Conservation (phyloP, 2,329 filamentous ascomycete species). For the Colletotrichum sp. region DNA sequence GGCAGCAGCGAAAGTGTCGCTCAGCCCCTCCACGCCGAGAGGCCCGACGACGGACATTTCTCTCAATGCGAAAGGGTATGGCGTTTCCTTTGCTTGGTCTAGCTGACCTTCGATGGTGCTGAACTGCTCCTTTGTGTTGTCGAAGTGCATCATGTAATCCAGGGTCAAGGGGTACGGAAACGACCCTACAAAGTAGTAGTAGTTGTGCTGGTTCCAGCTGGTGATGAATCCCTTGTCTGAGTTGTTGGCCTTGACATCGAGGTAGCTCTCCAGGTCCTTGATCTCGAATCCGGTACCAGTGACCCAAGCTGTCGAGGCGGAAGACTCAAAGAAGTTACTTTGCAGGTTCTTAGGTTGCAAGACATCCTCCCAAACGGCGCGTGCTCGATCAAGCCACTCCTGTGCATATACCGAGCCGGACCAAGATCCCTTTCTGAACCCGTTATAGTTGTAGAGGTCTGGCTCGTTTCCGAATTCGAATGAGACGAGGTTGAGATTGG, state of each 20-base stretch:
- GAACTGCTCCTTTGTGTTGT: conserved; percentile 13
- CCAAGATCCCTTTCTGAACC: neutral
- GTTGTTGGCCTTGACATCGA: conserved; percentile 3
- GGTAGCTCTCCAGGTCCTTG: neutral
- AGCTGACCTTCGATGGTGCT: conserved; percentile 4
- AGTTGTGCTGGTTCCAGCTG: conserved; percentile 19
- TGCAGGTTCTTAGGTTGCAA: conserved; percentile 1
- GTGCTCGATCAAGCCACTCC: conserved; percentile 12
- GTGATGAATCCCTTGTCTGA: conserved; percentile 11
- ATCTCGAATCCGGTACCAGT: conserved; percentile 16
- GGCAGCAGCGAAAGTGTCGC: conserved; percentile 12
- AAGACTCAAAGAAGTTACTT: conserved; percentile 15
- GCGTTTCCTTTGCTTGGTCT: neutral
- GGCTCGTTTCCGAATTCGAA: conserved; percentile 18
- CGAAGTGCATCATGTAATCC: conserved; percentile 19
- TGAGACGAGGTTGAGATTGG: conserved; percentile 14
- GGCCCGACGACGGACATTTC: conserved; percentile 18
- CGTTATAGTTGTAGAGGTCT: conserved; percentile 14
- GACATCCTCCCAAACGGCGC: conserved; percentile 5
- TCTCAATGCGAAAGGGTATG: conserved; percentile 4
- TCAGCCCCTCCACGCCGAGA: conserved; percentile 9
- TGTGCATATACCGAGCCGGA: neutral
- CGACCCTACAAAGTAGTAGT: conserved; percentile 14
- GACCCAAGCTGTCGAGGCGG: conserved; percentile 14
- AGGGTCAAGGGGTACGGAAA: conserved; percentile 12